Evolutionary conservation across 1,139 yeast species (phyloP), one percentile per base, ranked within the genome.

Genomic region (Hansenula lynferdii): DNA sequence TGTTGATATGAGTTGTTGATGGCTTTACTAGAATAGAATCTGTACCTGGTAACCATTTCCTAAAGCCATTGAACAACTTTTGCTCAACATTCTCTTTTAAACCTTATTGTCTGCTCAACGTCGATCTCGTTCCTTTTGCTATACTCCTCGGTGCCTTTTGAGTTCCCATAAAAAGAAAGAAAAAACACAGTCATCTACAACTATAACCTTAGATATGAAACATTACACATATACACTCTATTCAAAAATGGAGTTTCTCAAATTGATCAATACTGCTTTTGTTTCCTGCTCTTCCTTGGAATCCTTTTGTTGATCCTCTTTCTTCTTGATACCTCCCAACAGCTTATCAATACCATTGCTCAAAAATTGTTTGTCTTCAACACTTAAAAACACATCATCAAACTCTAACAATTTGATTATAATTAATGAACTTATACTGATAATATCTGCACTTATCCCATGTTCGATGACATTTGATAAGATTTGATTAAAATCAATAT

Each of bases 231-330:
- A n/a, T n/a, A n/a, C n/a, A 28, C 8, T 21, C 11, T 19, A 22
- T 18, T 31, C 46, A 35, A 50, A 47, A 8, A 51, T 48, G 2
- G 46, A 36, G 20, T 49, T 50, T 39, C 51, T 48, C 38, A 53
- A 37, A 28, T 41, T 46, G 26, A 49, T 36, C 37, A 53, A 37
- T 4, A 45, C 47, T 5, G 45, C 31, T 34, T 53, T 53, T 2
- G 50, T 51, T 37, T 53, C 56, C 30, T 49, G 54, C 27, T 53
- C 56, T 30, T 53, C 57, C 34, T 51, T 53, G 3, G 55, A 43
- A 31, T 51, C 56, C 33, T 50, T 53, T 33, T 48, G 51, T 30
- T 42, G 47, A 8, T 53, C 56, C 40, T 53, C 57, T 27, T 45
- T 51, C 41, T 47, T 53, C 39, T 50, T 50, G 26, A 53, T 53